Conservation (phyloP, 225 moss, liverwort and hornwort genomes). For the Thuidium tamariscinum region DNA sequence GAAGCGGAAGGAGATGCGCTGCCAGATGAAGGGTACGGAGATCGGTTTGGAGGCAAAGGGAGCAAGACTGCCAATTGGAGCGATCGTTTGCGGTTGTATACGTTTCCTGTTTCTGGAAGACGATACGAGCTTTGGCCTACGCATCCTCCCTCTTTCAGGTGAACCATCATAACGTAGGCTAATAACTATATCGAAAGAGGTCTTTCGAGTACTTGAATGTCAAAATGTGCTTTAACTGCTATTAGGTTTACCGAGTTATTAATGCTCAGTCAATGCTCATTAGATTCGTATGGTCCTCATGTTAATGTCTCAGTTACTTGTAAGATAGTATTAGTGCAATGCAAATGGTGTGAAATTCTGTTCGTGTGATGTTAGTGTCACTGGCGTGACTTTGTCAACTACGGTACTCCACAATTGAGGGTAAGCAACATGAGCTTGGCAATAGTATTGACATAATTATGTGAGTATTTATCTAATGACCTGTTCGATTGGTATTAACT, state of each 20-base stretch:
- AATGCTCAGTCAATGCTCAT: not conserved
- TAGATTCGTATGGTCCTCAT: not conserved
- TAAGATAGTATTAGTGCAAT: not conserved
- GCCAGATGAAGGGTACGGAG: slow-evolving; percentile 14
- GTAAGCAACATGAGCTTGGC: not conserved
- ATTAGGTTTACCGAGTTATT: not conserved
- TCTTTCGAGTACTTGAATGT: not conserved
- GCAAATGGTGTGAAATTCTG: not conserved
- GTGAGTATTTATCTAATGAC: not conserved
- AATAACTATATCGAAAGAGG: not conserved
- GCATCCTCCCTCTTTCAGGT: slow-evolving; percentile 3
- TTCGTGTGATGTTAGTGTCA: not conserved
- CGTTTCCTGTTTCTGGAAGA: slow-evolving; percentile 4
- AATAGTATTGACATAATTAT: too few species aligned
- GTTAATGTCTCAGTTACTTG: not conserved
- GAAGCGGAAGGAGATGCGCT: not conserved
- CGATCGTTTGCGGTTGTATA: slow-evolving; percentile 2
- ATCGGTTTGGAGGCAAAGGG: not conserved
- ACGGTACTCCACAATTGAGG: not conserved
- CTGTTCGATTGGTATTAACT: not conserved
- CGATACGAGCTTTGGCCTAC: slow-evolving; percentile 1
- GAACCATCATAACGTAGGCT: not conserved
- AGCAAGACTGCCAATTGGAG: slow-evolving; percentile 4
- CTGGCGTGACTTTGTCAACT: not conserved
- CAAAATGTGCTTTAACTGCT: not conserved